These are phyloP conservation scores for Gonium pectorale DNA, from an alignment of 139 green algal genomes.

Conservation along the genomic window DNA sequence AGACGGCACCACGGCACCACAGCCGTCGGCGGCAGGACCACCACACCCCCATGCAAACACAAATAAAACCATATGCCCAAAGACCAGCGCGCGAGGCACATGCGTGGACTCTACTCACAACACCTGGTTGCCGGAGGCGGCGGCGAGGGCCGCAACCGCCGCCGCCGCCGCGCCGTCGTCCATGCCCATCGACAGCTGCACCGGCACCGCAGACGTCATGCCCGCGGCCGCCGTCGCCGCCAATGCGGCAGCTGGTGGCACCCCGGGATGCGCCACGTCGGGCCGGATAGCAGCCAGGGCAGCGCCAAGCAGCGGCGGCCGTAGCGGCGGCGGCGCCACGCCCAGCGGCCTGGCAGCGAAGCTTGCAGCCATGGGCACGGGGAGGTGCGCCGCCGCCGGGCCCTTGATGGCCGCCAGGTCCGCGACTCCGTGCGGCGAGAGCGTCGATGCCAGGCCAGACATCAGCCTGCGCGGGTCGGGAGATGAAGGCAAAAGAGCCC, in stretches of 20 bases:
- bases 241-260: conserved; percentile 11
- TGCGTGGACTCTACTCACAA: too few species aligned
- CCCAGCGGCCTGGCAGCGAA: conserved; percentile 16
- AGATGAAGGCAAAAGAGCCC: too few species aligned
- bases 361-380: too few species aligned
- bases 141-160: not conserved
- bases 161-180: not conserved
- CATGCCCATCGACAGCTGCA: not conserved
- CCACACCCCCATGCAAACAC: too few species aligned
- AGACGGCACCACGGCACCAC: too few species aligned
- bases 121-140: not conserved
- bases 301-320: not conserved
- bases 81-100: too few species aligned
- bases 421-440: too few species aligned
- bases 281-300: not conserved
- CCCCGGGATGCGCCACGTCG: not conserved
- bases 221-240: conserved; percentile 8
- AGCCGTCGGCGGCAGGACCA: too few species aligned
- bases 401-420: conserved; percentile 10
- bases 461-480: too few species aligned
- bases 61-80: too few species aligned
- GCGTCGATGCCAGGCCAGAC: too few species aligned
- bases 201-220: not conserved
- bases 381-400: not conserved
- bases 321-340: not conserved